Base-by-base conservation (phyloP, 495 filamentous ascomycete species). In the Aspergillus leporis region DNA sequence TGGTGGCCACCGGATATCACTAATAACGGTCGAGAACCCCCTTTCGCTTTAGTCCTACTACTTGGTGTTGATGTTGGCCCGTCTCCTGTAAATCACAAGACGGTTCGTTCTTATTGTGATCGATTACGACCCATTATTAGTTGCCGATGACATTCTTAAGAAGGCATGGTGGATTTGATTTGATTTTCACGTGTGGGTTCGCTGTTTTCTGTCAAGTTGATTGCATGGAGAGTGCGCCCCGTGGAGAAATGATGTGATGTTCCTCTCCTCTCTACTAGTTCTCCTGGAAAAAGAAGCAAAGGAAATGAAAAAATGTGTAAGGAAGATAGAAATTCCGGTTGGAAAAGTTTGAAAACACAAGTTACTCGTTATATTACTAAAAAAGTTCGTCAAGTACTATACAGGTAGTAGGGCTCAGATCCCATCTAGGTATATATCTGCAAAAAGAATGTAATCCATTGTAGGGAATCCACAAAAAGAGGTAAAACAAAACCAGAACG, bases 401-500 rank as follows among this genome's bases (percentile, higher is more conserved):
- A 56, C 59, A 40, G 47, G 41, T 41, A 41, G 14, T 41, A 41
- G 38, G 51, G 21, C 43, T 31, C 7, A 48, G 28, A 28, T 28
- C 45, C 52, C 12, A 59, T 25, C 41, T 25, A 53, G 56, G 43
- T 58, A 54, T 22, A 21, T 47, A 23, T 48, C 49, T 25, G 13
- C 51, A 56, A 51, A 73, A 69, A 61, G 71, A 74, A 74, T 66
- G 68, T 74, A 74, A 65, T 73, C 70, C 70, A 73, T 70, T 72
- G 54, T 66, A 67, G 64, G 67, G 66, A 61, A 53, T 63, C 62
- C 9, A 58, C 55, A 61, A 46, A 61, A 48, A 61, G 53, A 60
- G 58, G 48, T 58, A 52, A 51, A 50, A 50, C 32, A 59, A 48
- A 57, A 59, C 51, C 5, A 36, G n/a, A 53, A 53, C 30, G 32